Evolutionary conservation across 2,329 filamentous ascomycete species (phyloP), one percentile per base, ranked within the genome.

Genomic region (Clonostachys rosea): DNA sequence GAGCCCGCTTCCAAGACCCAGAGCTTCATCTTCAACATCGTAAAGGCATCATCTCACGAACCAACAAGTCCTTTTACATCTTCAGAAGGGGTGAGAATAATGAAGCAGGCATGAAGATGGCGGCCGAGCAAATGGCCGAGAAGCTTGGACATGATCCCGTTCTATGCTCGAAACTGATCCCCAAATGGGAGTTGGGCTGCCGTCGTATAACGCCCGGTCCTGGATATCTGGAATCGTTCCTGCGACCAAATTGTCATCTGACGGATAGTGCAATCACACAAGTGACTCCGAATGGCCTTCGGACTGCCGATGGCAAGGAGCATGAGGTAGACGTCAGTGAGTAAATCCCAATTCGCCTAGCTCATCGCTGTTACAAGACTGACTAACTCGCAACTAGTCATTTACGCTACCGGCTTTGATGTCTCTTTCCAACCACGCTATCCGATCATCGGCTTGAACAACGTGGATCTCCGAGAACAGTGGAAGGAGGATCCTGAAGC

Each of bases 261-360:
- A n/a, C 14, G 10, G 36, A 39, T 18, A 18, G 17, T 18, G 36
- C 36, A 11, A 39, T 39, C 17, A n/a, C 36, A n/a, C 36, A 18
- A n/a, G 36, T 39, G 12, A 39, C 36, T 12, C 7, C 14, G 3
- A 39, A n/a, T 3, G 36, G 36, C 17, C 14, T 39, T 39, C 14
- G 17, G 36, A 39, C 36, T n/a, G 36, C 36, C 3, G 36, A 39
- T n/a, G 36, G 36, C 2, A 49, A 47, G 8, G 48, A 56, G 11
- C 49, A 54, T 34, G 59, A 66, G 40, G 53, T 61, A 6, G 36
- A 39, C 17, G 36, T 39, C 36, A 39, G 24, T 30, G 9, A 30
- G 24, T 30, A 30, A 10, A 30, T 30, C 24, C 24, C 9, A 30
- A 10, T 30, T 1, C 1, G 10, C 24, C 8, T 30, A 8, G 10